phyloP scores from a whole-genome alignment of 257 asterid genomes.

The Nicotiana benthamiana region DNA sequence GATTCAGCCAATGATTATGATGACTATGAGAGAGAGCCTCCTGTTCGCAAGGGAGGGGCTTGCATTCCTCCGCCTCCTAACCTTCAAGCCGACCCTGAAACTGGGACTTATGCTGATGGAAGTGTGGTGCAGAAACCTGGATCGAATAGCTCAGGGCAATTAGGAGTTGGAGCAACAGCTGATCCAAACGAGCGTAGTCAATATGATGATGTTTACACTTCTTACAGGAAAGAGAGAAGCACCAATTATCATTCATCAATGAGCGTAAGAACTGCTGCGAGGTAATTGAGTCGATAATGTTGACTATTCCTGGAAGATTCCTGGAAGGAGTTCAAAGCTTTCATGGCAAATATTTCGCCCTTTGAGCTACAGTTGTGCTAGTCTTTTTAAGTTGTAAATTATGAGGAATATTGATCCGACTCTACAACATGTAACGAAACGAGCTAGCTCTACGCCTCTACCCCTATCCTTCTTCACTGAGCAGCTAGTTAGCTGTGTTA shows the following conservation, averaged over 20 bases:
- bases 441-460: background rate
- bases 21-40: constrained; percentile 59
- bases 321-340: background rate
- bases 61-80: constrained; percentile 86
- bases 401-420: background rate
- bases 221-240: constrained; percentile 90
- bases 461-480: background rate
- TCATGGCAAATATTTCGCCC: background rate
- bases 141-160: constrained; percentile 54
- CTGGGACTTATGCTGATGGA: constrained; percentile 59
- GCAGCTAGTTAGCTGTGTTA: background rate
- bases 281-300: background rate
- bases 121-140: constrained; percentile 61
- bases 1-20: constrained; percentile 50
- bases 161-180: constrained; percentile 80
- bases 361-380: background rate
- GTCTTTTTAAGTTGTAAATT: background rate
- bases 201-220: constrained; percentile 86
- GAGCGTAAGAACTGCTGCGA: constrained; percentile 70
- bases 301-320: background rate
- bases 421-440: background rate
- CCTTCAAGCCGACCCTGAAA: constrained; percentile 54
- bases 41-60: constrained; percentile 81
- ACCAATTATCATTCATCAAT: constrained; percentile 70
- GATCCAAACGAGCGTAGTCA: constrained; percentile 78